phyloP scores from a whole-genome alignment of 495 filamentous ascomycete genomes.

The Opeltia flavorubescens region DNA sequence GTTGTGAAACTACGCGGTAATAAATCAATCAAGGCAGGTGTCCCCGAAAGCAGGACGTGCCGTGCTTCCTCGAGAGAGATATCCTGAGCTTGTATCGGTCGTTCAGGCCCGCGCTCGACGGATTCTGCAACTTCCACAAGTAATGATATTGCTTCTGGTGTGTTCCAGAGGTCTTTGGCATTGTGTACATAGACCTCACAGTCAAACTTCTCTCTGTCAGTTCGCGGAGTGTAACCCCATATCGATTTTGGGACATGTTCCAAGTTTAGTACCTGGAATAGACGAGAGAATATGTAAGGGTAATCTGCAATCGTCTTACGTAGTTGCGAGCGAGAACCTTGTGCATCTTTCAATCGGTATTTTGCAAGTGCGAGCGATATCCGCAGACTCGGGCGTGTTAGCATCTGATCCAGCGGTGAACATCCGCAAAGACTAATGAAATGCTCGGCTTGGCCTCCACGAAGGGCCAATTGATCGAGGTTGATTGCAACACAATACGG shows the following conservation, averaged over 20 bases:
- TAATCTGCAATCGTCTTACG: slow-evolving; percentile 49
- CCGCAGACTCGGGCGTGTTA: slow-evolving; percentile 46
- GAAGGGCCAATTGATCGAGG: slow-evolving; percentile 72
- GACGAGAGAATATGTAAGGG: slow-evolving; percentile 66
- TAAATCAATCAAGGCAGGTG: slow-evolving; percentile 44
- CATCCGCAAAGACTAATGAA: slow-evolving; percentile 57
- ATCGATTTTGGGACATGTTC: slow-evolving; percentile 57
- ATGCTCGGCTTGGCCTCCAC: slow-evolving; percentile 60
- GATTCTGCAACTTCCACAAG: slow-evolving; percentile 59
- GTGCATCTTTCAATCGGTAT: slow-evolving; percentile 49
- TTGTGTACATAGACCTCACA: slow-evolving; percentile 65
- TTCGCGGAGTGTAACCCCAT: slow-evolving; percentile 63
- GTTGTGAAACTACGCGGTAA: slow-evolving; percentile 40
- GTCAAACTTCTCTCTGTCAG: slow-evolving; percentile 55
- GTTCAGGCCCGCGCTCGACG: slow-evolving; percentile 13
- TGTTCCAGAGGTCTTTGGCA: slow-evolving; percentile 84
- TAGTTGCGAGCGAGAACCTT: slow-evolving; percentile 48
- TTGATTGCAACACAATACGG: slow-evolving; percentile 67
- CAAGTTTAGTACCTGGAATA: slow-evolving; percentile 66
- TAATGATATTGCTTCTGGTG: slow-evolving; percentile 52
- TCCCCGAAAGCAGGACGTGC: slow-evolving; percentile 65
- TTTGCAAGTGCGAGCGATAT: slow-evolving; percentile 64
- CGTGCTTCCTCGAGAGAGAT: slow-evolving; percentile 57
- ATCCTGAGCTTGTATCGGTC: slow-evolving; percentile 21
- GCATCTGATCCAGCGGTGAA: slow-evolving; percentile 34